Percentiles rank a stretch among this genome's conserved stretches.
Evolutionary conservation across 306 rosid genomes (phyloP).

Genomic region (Gastrolobium bilobum): DNA sequence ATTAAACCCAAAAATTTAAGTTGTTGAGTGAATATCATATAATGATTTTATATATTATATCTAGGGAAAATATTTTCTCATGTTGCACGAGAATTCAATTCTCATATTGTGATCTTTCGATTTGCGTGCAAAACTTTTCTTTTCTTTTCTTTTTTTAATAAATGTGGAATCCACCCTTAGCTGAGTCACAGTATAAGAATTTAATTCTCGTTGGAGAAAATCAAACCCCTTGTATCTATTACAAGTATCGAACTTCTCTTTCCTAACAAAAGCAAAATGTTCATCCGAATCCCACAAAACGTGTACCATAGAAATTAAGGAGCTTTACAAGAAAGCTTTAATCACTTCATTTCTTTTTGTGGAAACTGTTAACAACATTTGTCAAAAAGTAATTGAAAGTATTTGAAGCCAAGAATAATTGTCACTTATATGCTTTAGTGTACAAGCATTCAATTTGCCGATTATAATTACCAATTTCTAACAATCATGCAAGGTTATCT

Average conservation of each 20-base stretch:
- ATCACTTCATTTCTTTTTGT: slow-evolving; percentile 18
- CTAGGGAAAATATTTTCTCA: no score
- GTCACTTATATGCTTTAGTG: slow-evolving; percentile 47
- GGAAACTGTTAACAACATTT: slow-evolving; percentile 11
- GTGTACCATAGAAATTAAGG: not conserved
- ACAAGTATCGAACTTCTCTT: not conserved
- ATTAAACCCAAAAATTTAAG: no score
- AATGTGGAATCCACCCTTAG: no score
- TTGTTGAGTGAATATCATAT: no score
- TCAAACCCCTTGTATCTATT: no score
- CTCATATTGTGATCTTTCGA: no score
- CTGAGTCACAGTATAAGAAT: no score
- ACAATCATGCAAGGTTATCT: slow-evolving; percentile 46
- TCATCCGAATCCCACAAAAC: slow-evolving; percentile 1
- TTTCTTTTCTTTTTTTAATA: no score
- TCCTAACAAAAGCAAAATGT: not conserved
- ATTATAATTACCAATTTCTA: slow-evolving; percentile 29
- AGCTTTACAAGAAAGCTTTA: slow-evolving; percentile 7
- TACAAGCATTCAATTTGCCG: slow-evolving; percentile 37
- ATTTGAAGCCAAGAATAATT: slow-evolving; percentile 21
- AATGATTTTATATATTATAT: no score
- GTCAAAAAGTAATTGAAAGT: slow-evolving; percentile 29
- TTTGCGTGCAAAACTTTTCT: no score
- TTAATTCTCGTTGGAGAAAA: no score
- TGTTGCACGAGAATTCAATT: no score